These are phyloP conservation scores for Diaporthe ilicicola DNA, from an alignment of 2,329 filamentous ascomycete species.

Conservation along the genomic window DNA sequence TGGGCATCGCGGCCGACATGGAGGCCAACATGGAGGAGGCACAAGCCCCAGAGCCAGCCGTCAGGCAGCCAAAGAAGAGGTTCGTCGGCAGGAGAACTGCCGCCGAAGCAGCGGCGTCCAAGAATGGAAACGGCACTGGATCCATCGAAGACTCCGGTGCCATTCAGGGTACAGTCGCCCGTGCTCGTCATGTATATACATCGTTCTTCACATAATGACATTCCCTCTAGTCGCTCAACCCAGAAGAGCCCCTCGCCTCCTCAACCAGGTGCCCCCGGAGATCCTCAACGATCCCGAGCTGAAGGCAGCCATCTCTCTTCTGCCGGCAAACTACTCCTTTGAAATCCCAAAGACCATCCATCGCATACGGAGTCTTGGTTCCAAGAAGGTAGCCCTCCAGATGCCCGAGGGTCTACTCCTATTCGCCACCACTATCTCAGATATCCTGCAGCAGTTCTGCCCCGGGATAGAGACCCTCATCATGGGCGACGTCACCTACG, in stretches of 20 bases:
- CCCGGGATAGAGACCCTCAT: conserved; percentile 91
- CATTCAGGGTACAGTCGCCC: conserved; percentile 67
- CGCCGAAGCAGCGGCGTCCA: conserved; percentile 62
- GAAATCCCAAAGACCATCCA: conserved; percentile 99
- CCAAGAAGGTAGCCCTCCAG: conserved; percentile 90
- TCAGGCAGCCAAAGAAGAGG: conserved; percentile 85
- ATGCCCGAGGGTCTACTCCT: conserved; percentile 95
- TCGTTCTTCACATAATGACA: conserved; percentile 9
- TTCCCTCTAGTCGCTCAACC: conserved; percentile 69
- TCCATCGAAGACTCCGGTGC: conserved; percentile 68
- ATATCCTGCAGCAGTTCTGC: conserved; percentile 95
- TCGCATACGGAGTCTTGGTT: conserved; percentile 80
- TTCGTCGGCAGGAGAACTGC: conserved; percentile 88
- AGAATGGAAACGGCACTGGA: conserved; percentile 45
- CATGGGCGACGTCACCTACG: conserved; percentile 99
- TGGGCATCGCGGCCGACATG: conserved; percentile 74
- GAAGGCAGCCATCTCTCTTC: conserved; percentile 84
- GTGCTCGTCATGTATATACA: not conserved
- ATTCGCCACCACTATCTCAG: conserved; percentile 96
- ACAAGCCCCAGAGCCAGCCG: conserved; percentile 51
- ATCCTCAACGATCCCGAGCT: conserved; percentile 87
- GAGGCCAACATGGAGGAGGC: conserved; percentile 69
- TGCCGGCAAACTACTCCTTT: conserved; percentile 97
- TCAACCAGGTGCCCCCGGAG: conserved; percentile 89
- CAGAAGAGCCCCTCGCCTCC: conserved; percentile 76